phyloP scores from a whole-genome alignment of 208 protist species.

The Naegleria fowleri region DNA sequence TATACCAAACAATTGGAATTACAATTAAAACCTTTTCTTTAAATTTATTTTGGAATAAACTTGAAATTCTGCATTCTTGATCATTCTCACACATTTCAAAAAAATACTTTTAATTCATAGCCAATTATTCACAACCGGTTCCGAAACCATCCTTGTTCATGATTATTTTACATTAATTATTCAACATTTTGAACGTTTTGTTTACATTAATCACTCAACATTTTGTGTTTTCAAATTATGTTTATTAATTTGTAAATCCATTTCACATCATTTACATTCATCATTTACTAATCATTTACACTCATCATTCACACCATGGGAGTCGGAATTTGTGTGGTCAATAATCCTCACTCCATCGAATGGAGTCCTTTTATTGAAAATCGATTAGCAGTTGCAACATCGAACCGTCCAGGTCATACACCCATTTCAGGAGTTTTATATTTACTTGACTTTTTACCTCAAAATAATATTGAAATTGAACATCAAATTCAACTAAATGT shows the following conservation, averaged over 20 bases:
- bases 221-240: too few species aligned
- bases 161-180: too few species aligned
- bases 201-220: too few species aligned
- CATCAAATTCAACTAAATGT: conserved; percentile 25
- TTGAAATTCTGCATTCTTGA: too few species aligned
- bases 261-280: too few species aligned
- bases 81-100: too few species aligned
- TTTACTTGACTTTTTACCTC: neutral
- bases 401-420: conserved; percentile 19
- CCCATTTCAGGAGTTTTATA: conserved; percentile 17
- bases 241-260: too few species aligned
- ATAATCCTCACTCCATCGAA: neutral
- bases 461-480: conserved; percentile 27
- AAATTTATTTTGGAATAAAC: neutral
- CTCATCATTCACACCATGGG: neutral
- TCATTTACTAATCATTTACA: too few species aligned
- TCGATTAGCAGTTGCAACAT: neutral
- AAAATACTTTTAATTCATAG: too few species aligned
- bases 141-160: too few species aligned
- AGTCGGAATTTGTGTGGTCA: conserved; percentile 2
- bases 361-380: conserved; percentile 25
- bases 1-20: conserved; percentile 2
- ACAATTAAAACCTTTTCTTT: conserved; percentile 13
- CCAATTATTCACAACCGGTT: too few species aligned
- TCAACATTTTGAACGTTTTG: too few species aligned